Percentiles rank a stretch among this genome's conserved stretches.
Evolutionary conservation across 192 early-diverging fungal genomes (phyloP).

Genomic region (Funneliformis geosporum): DNA sequence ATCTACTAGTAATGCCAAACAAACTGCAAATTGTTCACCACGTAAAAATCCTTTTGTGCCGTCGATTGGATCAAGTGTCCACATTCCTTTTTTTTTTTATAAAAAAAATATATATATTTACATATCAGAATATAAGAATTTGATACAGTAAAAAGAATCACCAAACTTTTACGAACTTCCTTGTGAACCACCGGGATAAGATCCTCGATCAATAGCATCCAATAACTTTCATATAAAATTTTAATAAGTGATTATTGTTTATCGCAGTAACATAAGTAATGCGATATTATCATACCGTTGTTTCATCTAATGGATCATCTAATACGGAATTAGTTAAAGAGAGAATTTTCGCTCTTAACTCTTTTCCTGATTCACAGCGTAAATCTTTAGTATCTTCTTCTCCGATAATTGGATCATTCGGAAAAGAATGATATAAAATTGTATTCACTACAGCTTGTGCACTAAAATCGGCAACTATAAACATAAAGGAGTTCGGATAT

Average conservation of each 20-base stretch:
- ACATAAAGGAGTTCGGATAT: neutral
- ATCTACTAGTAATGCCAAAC: constrained; percentile 87
- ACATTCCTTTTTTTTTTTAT: constrained; percentile 60
- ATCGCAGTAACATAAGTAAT: neutral
- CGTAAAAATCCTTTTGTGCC: constrained; percentile 99
- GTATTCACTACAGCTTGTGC: constrained; percentile 94
- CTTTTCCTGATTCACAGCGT: constrained; percentile 63
- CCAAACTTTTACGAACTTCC: constrained; percentile 18
- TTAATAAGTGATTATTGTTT: neutral
- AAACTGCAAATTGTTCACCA: constrained; percentile 97
- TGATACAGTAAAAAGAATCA: neutral
- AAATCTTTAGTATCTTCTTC: constrained; percentile 94
- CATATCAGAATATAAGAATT: neutral
- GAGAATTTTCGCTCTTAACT: constrained; percentile 75
- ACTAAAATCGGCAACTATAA: constrained; percentile 88
- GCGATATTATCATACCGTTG: constrained; percentile 57
- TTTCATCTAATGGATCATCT: constrained; percentile 56
- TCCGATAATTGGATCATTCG: constrained; percentile 88
- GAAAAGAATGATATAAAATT: constrained; percentile 74
- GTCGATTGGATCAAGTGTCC: constrained; percentile 89
- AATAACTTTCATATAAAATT: constrained; percentile 58
- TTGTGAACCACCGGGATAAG: constrained; percentile 31
- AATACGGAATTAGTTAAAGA: constrained; percentile 76
- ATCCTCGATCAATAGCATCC: constrained; percentile 88
- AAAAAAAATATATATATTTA: constrained; percentile 16